Evolutionary conservation across 768 basidiomycete species (phyloP), one percentile per base, ranked within the genome.

Genomic region (Rhodotorula kratochvilovae): DNA sequence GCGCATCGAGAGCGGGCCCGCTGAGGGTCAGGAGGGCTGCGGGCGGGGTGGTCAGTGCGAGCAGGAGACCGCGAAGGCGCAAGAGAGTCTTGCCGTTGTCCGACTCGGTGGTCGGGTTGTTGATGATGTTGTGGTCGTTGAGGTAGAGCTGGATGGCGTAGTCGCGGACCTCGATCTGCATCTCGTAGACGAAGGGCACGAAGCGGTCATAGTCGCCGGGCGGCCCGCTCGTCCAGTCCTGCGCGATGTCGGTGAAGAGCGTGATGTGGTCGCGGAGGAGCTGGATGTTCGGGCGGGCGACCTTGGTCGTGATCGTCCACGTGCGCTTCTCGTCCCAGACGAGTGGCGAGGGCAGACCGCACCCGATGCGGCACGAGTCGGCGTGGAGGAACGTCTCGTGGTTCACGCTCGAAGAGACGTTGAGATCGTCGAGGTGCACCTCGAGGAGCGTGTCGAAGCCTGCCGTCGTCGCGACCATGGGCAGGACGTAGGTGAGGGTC

Each of bases 121-220:
- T 92, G 61, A 98, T 90, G 78, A 98, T 91, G 78, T 98, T 98
- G 78, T 92, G 92, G 80, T 98, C 95, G 78, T 98, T 98, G 62
- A 90, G 87, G 78, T 91, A 94, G 35, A 90, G 79, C 75, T 89
- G 89, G 61, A 95, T 78, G 68, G 86, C 85, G 80, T 87, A 94
- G 76, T 91, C 87, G 78, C 87, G 84, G 68, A 97, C 80, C 66
- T 87, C 84, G 59, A 96, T 73, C 60, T 88, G 83, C 73, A 94
- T 80, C 25, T 80, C 80, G 80, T 98, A 98, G 13, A 87, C 78
- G 79, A 86, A 91, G 0, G 95, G 94, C 31, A 92, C 84, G 79
- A 93, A 98, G 57, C 87, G 88, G 71, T 88, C 83, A 79, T 88
- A 90, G 78, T 92, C 89, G 45, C 85, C 86, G 1, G 88, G 87